Conservation (phyloP, 2,329 filamentous ascomycete genomes). For the Lachnellula occidentalis region DNA sequence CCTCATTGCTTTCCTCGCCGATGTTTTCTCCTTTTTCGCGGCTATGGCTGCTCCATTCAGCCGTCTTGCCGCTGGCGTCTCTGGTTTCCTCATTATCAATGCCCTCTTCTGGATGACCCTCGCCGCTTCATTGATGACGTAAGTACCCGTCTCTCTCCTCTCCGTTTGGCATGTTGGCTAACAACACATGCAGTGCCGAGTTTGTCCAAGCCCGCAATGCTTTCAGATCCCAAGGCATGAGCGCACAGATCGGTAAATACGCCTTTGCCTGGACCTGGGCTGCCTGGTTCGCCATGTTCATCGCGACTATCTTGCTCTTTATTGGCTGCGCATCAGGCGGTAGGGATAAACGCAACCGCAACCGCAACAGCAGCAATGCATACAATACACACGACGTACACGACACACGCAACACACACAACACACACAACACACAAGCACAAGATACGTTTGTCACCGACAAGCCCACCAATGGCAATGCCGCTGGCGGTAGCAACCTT, state of each 20-base stretch:
- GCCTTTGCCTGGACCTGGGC: slow-evolving; percentile 76
- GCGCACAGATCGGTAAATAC: slow-evolving; percentile 58
- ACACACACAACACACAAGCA: too few species aligned
- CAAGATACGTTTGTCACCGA: too few species aligned
- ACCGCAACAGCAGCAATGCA: slow-evolving; percentile 6
- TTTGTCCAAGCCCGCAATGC: slow-evolving; percentile 66
- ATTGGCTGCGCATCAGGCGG: slow-evolving; percentile 43
- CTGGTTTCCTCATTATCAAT: slow-evolving; percentile 49
- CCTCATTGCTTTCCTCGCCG: slow-evolving; percentile 78
- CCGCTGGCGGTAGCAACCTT: slow-evolving; percentile 29
- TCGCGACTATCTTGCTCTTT: slow-evolving; percentile 65
- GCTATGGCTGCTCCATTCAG: slow-evolving; percentile 66
- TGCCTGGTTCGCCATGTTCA: slow-evolving; percentile 58
- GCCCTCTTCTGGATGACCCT: slow-evolving; percentile 67
- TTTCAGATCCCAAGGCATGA: slow-evolving; percentile 52
- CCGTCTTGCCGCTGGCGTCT: slow-evolving; percentile 63
- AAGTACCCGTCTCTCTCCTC: slow-evolving; percentile 31
- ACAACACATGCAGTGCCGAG: slow-evolving; percentile 39
- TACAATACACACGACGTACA: too few species aligned
- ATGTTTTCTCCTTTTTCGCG: slow-evolving; percentile 59
- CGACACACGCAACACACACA: too few species aligned
- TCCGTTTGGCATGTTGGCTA: slow-evolving; percentile 5
- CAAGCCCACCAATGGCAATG: slow-evolving; percentile 2
- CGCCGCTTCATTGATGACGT: slow-evolving; percentile 71
- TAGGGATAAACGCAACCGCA: too few species aligned